Evolutionary conservation across 192 early-diverging fungal species (phyloP), one percentile per base, ranked within the genome.

Genomic region (Entomortierella parvispora): DNA sequence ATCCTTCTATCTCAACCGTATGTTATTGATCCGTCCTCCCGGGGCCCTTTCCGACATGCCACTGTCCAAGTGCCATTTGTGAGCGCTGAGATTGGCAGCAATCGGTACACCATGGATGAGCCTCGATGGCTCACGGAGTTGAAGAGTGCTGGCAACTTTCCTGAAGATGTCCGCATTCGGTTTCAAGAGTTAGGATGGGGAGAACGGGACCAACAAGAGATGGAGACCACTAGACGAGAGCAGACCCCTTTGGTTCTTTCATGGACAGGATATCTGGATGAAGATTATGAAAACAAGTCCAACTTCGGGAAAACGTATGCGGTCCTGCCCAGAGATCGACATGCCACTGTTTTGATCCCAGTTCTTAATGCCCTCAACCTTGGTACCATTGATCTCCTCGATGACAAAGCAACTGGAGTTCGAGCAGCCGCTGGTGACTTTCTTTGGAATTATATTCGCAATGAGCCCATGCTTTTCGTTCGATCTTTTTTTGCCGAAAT

Each of bases 171-270:
- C 9, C 80, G 82, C 10, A 59, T 69, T n/a, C 84, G 75, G 14
- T 84, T 88, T 46, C 80, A 85, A 37, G 84, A 83, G 26, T 58
- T 87, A 0, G 80, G 85, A 2, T 88, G 85, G 85, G 85, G 85
- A 11, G 84, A 85, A 6, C 75, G 80, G 20, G 85, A 83, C 43
- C 62, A 84, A 33, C 57, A 70, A 22, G 87, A 87, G 42, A 62
- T 64, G 26, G 85, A 88, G 48, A 49, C 65, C 23, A 58, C 81
- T 18, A 68, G 80, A 43, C 80, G 84, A 25, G 68, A 62, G 4
- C 44, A 82, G 51, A 85, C 85, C 6, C 87, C 87, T 0, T 45
- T 88, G 15, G 66, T 79, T 12, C 49, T 87, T 0, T 77, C 85
- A 25, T 84, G 85, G 31, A 78, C 84, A 4, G 79, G 84, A 23